These are phyloP conservation scores for Rhododendron williamsianum DNA, from an alignment of 148 eudicot species.

Conservation along the genomic window DNA sequence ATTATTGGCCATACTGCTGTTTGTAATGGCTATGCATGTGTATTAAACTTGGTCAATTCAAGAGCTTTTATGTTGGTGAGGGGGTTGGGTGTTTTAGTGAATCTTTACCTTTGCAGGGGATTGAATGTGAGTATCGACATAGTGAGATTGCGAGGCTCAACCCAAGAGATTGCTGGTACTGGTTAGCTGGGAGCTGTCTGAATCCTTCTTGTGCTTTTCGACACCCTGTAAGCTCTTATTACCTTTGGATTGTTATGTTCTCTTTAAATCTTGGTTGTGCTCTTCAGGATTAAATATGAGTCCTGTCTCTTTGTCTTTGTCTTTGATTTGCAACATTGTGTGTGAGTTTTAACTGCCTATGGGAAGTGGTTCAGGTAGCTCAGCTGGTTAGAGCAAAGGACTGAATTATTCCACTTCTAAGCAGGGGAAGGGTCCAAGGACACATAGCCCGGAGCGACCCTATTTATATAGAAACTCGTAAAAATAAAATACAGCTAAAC, in stretches of 20 bases:
- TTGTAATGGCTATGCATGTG: background rate
- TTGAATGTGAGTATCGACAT: slow-evolving; percentile 70
- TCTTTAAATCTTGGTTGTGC: background rate
- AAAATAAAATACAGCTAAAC: background rate
- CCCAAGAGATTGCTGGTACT: slow-evolving; percentile 79
- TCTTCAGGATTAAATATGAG: background rate
- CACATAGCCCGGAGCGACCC: background rate
- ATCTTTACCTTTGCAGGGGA: slow-evolving; percentile 41
- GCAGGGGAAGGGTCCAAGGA: background rate
- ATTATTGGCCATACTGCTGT: background rate
- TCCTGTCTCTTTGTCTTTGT: background rate
- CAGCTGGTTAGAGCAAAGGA: background rate
- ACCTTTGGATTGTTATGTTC: background rate
- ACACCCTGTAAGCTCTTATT: slow-evolving; percentile 60
- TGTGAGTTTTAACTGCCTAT: background rate
- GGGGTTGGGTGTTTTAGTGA: background rate
- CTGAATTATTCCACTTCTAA: background rate
- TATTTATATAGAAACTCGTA: background rate
- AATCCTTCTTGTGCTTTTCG: slow-evolving; percentile 68
- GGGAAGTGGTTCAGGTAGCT: background rate
- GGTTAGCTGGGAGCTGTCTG: slow-evolving; percentile 59
- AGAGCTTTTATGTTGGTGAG: background rate
- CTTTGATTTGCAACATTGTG: background rate
- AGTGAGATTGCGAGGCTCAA: slow-evolving; percentile 73
- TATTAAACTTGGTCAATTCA: background rate